Evolutionary conservation across 192 early-diverging fungal species (phyloP).

Genomic region (Coemansia sp.): DNA sequence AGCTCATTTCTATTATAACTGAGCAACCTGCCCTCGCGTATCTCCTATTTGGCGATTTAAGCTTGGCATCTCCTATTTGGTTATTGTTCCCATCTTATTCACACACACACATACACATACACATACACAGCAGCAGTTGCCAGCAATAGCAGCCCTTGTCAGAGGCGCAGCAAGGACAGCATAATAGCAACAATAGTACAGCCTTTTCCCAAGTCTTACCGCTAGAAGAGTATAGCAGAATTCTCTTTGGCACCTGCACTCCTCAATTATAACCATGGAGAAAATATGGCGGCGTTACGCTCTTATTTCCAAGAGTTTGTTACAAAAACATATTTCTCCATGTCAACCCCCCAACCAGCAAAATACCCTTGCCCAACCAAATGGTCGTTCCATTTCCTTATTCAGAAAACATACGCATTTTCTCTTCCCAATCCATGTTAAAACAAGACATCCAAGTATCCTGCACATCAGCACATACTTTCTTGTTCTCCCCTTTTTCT

Average conservation of each 20-base stretch:
- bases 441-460: slow-evolving; percentile 10
- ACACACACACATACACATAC: too few relatives aligned
- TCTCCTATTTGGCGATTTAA: neutral
- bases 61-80: neutral
- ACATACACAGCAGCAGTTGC: neutral
- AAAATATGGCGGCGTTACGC: neutral
- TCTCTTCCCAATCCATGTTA: neutral
- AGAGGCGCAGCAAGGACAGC: slow-evolving; percentile 1
- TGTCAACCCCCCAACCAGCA: neutral
- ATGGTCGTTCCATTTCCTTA: neutral
- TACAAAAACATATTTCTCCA: neutral
- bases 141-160: neutral
- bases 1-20: neutral
- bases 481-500: neutral
- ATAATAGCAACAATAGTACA: slow-evolving; percentile 6
- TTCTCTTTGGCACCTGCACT: neutral
- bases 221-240: neutral
- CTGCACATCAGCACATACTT: neutral
- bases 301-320: neutral
- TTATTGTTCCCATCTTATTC: slow-evolving; percentile 1
- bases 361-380: neutral
- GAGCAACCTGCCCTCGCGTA: neutral
- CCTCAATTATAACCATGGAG: neutral
- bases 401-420: neutral
- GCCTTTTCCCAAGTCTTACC: neutral